Conservation (phyloP, 306 rosid genomes). For the Lathyrus aphaca region DNA sequence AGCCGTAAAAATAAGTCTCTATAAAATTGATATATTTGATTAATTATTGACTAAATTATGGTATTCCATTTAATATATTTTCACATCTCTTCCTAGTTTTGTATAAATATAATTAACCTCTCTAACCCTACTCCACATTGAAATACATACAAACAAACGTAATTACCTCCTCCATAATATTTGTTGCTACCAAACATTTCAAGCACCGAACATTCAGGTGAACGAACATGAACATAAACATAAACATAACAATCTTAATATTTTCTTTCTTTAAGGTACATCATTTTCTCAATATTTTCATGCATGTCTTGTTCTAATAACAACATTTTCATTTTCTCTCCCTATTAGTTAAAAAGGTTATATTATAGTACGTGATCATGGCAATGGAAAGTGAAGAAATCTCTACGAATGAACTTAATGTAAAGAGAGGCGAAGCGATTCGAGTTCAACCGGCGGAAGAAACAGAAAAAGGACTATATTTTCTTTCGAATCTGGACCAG, state of each 20-base stretch:
- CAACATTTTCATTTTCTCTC: too few relatives aligned
- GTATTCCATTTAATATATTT: not conserved
- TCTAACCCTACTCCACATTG: not conserved
- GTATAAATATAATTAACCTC: not conserved
- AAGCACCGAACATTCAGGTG: conserved; percentile 8
- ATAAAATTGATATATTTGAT: not conserved
- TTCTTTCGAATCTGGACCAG: conserved; percentile 83
- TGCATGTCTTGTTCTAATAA: too few relatives aligned
- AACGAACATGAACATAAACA: not conserved
- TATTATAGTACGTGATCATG: conserved; percentile 39
- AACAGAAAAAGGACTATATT: conserved; percentile 60
- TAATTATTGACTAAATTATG: not conserved
- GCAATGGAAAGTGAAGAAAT: conserved; percentile 39
- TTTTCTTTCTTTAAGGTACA: not conserved
- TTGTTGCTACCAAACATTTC: not conserved
- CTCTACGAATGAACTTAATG: conserved; percentile 40
- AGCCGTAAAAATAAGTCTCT: not conserved
- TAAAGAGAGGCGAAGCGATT: conserved; percentile 57
- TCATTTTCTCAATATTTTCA: not conserved
- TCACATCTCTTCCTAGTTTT: not conserved
- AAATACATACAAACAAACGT: not conserved
- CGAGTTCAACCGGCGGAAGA: conserved; percentile 58
- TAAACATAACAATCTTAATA: too few relatives aligned
- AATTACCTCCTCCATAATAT: not conserved
- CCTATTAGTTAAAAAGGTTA: conserved; percentile 20